Evolutionary conservation across 2,329 filamentous ascomycete species (phyloP).

Genomic region (Dactylellina cionopaga): DNA sequence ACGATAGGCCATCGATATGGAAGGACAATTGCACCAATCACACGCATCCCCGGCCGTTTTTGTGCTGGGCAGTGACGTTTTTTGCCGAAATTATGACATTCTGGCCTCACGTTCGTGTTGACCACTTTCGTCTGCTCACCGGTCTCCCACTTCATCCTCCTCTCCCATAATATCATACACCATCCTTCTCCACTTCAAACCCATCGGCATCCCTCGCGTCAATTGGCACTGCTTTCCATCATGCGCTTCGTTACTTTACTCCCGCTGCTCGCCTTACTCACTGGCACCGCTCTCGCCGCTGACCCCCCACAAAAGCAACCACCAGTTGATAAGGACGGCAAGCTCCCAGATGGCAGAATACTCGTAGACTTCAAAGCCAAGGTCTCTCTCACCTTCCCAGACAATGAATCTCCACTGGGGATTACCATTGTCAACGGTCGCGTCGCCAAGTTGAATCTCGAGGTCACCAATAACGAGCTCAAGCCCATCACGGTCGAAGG

Average conservation of each 20-base stretch:
- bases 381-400: slow-evolving; percentile 71
- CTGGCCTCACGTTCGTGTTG: slow-evolving; percentile 26
- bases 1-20: slow-evolving; percentile 17
- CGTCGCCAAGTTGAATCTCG: slow-evolving; percentile 81
- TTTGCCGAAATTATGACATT: slow-evolving; percentile 41
- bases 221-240: slow-evolving; percentile 13
- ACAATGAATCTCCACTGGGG: slow-evolving; percentile 71
- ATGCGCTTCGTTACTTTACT: slow-evolving; percentile 43
- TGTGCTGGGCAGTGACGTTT: slow-evolving; percentile 34
- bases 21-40: slow-evolving; percentile 10
- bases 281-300: slow-evolving; percentile 45
- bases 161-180: background rate
- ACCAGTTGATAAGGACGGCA: too few relatives aligned
- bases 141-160: background rate
- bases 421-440: slow-evolving; percentile 95
- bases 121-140: slow-evolving; percentile 2
- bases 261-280: slow-evolving; percentile 50
- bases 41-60: slow-evolving; percentile 1
- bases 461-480: slow-evolving; percentile 84
- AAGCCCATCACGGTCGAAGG: slow-evolving; percentile 78
- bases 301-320: slow-evolving; percentile 54
- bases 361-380: slow-evolving; percentile 73
- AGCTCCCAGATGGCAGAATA: slow-evolving; percentile 55
- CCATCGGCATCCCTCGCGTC: background rate
- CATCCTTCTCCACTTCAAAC: background rate